Base-by-base conservation (phyloP, 257 asterid genomes). In the Jasminum sambac region DNA sequence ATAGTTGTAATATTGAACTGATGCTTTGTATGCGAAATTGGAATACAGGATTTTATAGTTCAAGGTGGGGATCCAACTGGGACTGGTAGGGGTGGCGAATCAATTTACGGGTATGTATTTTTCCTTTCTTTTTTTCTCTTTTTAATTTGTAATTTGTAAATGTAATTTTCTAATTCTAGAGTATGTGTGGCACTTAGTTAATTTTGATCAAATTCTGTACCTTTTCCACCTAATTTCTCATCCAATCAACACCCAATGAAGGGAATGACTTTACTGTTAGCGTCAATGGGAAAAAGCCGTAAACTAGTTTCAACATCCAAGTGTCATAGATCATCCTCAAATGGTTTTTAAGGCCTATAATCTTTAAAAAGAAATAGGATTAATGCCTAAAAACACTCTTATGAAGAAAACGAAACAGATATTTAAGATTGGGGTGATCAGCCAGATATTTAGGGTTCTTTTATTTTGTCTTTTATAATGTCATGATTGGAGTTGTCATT, bases 21-120 rank as follows among this genome's bases (percentile, higher is more conserved):
- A 25, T n/a, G 0, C 13, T 17, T 61, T n/a, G 52, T 61, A 11
- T 41, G 1, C 48, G n/a, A 72, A 58, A 39, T 17, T 71, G 63
- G 70, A 77, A 42, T 57, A 21, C 78, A 92, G 96, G 97, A 92
- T 76, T 94, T 94, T 62, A 77, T 91, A 39, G 96, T 91, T 55
- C 99, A 94, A 85, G 99, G 98, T 73, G 99, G 99, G 58, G 99
- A 94, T 41, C 99, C 99, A 40, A 94, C 99, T 48, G 99, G 90
- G 63, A 94, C 98, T 13, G 99, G 98, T 8, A 88, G 96, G 52
- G 99, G 98, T 0, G 99, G 99, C 67, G 98, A 91, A 81, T 94
- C 99, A 63, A 91, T 91, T 67, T 89, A 91, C 23, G 99, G 98
- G 99, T 88, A 74, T 67, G 25, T 38, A 0, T 48, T 42, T 69